Conservation (phyloP, 2,329 filamentous ascomycete genomes). For the Aspergillus floridensis region DNA sequence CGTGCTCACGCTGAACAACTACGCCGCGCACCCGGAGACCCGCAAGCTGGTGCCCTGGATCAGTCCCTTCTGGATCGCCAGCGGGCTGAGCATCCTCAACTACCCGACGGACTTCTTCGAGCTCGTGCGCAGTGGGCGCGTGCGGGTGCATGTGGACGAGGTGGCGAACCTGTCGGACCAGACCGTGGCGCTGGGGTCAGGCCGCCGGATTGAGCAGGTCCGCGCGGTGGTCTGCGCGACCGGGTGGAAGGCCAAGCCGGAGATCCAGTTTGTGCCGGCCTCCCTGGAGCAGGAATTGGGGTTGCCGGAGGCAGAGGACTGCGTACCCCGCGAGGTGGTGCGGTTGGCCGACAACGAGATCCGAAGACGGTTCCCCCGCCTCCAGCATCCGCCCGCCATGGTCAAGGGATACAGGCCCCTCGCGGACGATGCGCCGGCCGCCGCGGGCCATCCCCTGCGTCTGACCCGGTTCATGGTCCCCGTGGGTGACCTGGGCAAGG, state of each 20-base stretch:
- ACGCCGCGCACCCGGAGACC: conserved; percentile 45
- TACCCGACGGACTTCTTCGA: conserved; percentile 59
- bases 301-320: conserved; percentile 41
- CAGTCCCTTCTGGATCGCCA: conserved; percentile 54
- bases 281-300: conserved; percentile 47
- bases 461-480: conserved; percentile 50
- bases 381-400: conserved; percentile 43
- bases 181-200: conserved; percentile 56
- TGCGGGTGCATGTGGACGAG: conserved; percentile 57
- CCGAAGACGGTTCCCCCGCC: conserved; percentile 49
- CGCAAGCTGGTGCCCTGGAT: conserved; percentile 49
- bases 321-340: conserved; percentile 38
- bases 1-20: conserved; percentile 47
- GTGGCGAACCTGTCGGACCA: conserved; percentile 53
- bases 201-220: conserved; percentile 52
- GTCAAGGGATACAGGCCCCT: conserved; percentile 29
- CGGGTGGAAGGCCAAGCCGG: conserved; percentile 54
- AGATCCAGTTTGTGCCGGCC: conserved; percentile 49
- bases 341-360: conserved; percentile 52
- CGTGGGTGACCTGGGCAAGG: conserved; percentile 33
- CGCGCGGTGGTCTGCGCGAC: conserved; percentile 57
- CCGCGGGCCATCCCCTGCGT: conserved; percentile 47
- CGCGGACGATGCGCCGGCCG: conserved; percentile 33
- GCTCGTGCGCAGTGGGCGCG: conserved; percentile 52
- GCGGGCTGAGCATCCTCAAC: conserved; percentile 59